Base-by-base conservation (phyloP, 306 rosid genomes). In the Oxytropis ochrocephala region DNA sequence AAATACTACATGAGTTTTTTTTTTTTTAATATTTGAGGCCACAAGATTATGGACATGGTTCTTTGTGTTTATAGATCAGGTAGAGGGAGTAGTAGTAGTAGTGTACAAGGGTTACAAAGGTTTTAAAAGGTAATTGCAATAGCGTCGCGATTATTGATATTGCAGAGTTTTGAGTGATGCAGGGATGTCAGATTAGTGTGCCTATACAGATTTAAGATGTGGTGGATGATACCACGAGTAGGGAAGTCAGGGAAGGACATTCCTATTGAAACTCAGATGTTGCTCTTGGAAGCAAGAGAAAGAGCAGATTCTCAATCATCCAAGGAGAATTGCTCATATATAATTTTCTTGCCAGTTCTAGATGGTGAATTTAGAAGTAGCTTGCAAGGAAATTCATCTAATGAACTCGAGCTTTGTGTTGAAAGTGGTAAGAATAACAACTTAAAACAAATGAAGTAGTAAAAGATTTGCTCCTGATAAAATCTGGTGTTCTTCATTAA, bases 331-430 rank as follows among this genome's bases (percentile, higher is more conserved):
- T 17, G 11, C 50, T 67, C 61, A 35, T 67, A 50, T 36, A 49
- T 67, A 11, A 33, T 67, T 67, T 67, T 67, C 72, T 8, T 67
- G 49, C 72, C 60, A 35, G 60, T 67, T 38, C 72, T 67, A 36
- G 61, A 67, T 50, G 72, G 72, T 50, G 36, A 67, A 50, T 67
- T 67, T 67, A 50, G 61, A 35, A 67, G 61, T 61, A 67, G 61
- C 50, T 51, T 67, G 72, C 72, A 50, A 35, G 72, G 50, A 67
- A 67, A 67, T 50, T 67, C 61, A 35, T 19, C 17, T 36, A 51
- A 67, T 51, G 73, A 67, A 67, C 61, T 67, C 36, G 61, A 50
- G 19, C 73, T 67, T 67, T 67, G 73, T 19, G 61, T 67, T 36
- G 61, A 67, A 67, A 67, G 73, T 67, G 73, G 73, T 67, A 67